These are phyloP conservation scores for Yamadazyma songkhlaensis DNA, from an alignment of 1,139 yeast genomes.

Conservation along the genomic window DNA sequence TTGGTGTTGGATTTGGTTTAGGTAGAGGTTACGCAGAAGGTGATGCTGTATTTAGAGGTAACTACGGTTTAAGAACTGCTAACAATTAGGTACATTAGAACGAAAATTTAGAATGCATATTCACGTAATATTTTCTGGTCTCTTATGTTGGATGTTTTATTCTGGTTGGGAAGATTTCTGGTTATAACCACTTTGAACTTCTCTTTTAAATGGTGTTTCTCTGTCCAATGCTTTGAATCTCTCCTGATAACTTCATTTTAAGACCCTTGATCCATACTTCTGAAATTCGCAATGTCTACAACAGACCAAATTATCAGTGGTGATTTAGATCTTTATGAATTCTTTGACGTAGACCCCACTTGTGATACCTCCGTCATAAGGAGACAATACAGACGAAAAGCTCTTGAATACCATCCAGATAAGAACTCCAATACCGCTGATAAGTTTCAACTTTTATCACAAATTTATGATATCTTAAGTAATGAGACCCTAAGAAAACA, in stretches of 20 bases:
- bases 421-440: slow-evolving; percentile 36
- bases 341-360: slow-evolving; percentile 23
- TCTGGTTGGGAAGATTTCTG: neutral
- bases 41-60: slow-evolving; percentile 88
- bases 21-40: slow-evolving; percentile 99
- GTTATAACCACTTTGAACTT: too few relatives aligned
- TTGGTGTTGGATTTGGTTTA: slow-evolving; percentile 92
- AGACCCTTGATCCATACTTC: too few relatives aligned
- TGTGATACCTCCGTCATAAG: slow-evolving; percentile 60
- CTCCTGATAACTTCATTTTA: too few relatives aligned
- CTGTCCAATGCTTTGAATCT: too few relatives aligned
- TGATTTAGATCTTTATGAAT: slow-evolving; percentile 32
- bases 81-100: slow-evolving; percentile 43
- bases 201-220: too few relatives aligned
- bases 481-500: slow-evolving; percentile 24
- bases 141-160: neutral
- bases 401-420: slow-evolving; percentile 71
- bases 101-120: slow-evolving; percentile 8
- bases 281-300: slow-evolving; percentile 8
- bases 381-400: slow-evolving; percentile 79
- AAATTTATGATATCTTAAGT: slow-evolving; percentile 39
- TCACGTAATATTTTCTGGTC: slow-evolving; percentile 1
- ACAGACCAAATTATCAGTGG: slow-evolving; percentile 26
- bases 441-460: slow-evolving; percentile 37
- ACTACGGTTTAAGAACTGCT: slow-evolving; percentile 69